Conservation (phyloP, 345 rosid genomes). For the Gynandropsis gynandra region DNA sequence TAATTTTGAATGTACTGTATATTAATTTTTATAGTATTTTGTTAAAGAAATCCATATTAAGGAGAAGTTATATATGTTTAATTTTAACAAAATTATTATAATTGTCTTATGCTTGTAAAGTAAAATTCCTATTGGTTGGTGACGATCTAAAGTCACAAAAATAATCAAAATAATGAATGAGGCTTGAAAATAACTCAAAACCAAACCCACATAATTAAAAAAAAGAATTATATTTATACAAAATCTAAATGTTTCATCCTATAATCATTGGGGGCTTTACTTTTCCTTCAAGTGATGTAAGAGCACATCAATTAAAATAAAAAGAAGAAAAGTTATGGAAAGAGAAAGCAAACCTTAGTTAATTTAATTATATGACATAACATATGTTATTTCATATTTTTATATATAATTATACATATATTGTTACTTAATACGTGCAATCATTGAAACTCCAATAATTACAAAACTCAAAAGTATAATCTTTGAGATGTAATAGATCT, state of each 20-base stretch:
- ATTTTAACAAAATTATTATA: not conserved
- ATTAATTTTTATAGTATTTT: too few species aligned
- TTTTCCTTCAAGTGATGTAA: conserved; percentile 23
- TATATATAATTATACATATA: too few species aligned
- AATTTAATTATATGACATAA: too few species aligned
- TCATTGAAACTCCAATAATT: too few species aligned
- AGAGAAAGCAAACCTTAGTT: conserved; percentile 19
- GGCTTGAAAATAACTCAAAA: conserved; percentile 21
- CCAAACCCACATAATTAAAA: conserved; percentile 17
- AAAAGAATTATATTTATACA: not conserved
- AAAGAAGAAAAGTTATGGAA: not conserved
- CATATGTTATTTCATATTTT: too few species aligned
- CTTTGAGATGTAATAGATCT: too few species aligned
- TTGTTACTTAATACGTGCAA: too few species aligned
- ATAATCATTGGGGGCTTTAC: conserved; percentile 16
- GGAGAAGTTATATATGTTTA: too few species aligned
- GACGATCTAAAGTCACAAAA: conserved; percentile 12
- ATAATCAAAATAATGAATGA: conserved; percentile 12
- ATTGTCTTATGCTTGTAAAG: conserved; percentile 8
- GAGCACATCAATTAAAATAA: conserved; percentile 7
- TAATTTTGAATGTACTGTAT: too few species aligned
- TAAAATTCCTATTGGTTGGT: conserved; percentile 12
- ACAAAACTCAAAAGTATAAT: too few species aligned
- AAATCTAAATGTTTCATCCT: conserved; percentile 1
- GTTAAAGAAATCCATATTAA: too few species aligned